phyloP scores from a whole-genome alignment of 2,329 filamentous ascomycete species.

The Curvularia sp. region DNA sequence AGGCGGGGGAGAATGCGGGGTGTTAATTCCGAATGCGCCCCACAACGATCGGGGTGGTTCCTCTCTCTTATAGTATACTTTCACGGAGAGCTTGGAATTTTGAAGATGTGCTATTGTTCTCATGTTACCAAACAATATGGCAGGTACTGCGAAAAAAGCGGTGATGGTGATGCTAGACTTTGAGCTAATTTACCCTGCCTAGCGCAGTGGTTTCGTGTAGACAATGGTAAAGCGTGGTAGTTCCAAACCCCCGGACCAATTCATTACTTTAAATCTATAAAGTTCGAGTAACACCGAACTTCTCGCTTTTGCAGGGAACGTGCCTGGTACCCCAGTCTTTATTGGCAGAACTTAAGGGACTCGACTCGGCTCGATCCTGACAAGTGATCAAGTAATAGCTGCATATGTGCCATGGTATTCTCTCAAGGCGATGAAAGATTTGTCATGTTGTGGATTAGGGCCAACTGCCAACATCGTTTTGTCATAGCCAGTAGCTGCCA shows the following conservation, averaged over 20 bases:
- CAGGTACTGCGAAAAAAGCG: neutral
- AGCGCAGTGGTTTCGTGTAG: neutral
- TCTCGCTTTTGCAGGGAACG: neutral
- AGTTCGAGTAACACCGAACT: neutral
- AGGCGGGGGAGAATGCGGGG: slow-evolving; percentile 25
- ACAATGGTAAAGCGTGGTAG: neutral
- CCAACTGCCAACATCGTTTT: neutral
- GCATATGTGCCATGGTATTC: too few relatives aligned
- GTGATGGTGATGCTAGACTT: neutral
- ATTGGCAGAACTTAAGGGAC: neutral
- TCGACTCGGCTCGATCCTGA: neutral
- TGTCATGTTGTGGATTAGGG: neutral
- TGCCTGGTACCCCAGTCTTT: neutral
- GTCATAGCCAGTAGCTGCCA: neutral
- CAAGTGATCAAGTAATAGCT: neutral
- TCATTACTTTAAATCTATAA: neutral
- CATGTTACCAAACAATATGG: too few relatives aligned
- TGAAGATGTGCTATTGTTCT: neutral
- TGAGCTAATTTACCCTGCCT: neutral
- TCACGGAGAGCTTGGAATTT: neutral
- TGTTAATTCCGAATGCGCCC: slow-evolving; percentile 3
- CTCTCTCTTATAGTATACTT: neutral
- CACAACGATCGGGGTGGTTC: neutral
- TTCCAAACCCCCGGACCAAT: neutral
- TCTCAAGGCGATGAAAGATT: neutral